These are phyloP conservation scores for Helichrysum umbraculigerum DNA, from an alignment of 129 eudicot genomes.

Conservation along the genomic window DNA sequence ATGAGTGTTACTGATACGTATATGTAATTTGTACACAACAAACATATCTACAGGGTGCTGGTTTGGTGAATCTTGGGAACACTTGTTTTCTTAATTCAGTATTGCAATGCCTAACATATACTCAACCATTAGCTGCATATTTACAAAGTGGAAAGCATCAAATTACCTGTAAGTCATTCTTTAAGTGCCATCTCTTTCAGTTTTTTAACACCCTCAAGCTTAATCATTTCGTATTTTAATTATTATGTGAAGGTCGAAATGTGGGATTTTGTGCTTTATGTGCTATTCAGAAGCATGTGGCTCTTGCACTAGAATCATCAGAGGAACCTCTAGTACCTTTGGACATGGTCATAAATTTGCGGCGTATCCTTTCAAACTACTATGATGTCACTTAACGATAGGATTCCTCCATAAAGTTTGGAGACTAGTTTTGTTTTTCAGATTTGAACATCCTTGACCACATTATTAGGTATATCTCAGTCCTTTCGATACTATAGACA, in stretches of 20 bases:
- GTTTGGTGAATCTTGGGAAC: constrained; percentile 92
- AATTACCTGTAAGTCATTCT: constrained; percentile 59
- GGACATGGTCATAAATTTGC: constrained; percentile 77
- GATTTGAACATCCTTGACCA: neutral
- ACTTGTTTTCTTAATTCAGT: constrained; percentile 94
- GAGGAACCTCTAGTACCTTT: constrained; percentile 80
- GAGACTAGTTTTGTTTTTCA: neutral
- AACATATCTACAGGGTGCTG: constrained; percentile 73
- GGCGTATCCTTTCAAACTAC: constrained; percentile 64
- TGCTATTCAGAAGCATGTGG: constrained; percentile 90
- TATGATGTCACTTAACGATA: neutral
- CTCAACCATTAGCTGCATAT: constrained; percentile 86
- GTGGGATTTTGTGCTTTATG: constrained; percentile 94
- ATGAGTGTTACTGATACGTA: neutral
- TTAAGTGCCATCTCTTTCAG: neutral
- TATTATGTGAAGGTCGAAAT: constrained; percentile 62
- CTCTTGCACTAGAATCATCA: constrained; percentile 74
- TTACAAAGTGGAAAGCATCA: constrained; percentile 85
- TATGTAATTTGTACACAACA: neutral
- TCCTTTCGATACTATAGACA: neutral
- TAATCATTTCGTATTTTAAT: neutral
- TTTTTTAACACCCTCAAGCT: neutral
- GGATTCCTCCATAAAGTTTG: neutral
- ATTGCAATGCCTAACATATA: constrained; percentile 86
- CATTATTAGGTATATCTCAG: neutral